Evolutionary conservation across 192 early-diverging fungal species (phyloP).

Genomic region (Haplosporangium gracile): DNA sequence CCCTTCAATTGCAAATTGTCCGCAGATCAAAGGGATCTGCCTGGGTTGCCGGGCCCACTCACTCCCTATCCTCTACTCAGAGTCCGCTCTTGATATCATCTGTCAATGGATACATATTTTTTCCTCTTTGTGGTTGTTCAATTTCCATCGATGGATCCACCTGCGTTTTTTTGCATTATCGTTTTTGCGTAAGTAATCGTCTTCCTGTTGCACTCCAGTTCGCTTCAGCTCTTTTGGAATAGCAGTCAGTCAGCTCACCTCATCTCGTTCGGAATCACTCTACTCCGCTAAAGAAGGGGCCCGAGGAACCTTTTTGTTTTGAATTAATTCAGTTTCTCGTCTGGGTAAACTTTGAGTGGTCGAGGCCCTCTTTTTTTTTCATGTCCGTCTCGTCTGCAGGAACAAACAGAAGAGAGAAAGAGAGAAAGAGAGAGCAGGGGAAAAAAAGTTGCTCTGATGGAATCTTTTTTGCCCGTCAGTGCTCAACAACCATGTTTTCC

Average conservation of each 20-base stretch:
- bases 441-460: background rate
- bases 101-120: background rate
- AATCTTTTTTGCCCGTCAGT: background rate
- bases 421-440: too few relatives aligned
- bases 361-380: background rate
- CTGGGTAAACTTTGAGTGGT: background rate
- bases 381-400: background rate
- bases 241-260: background rate
- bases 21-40: background rate
- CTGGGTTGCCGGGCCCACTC: background rate
- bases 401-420: background rate
- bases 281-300: background rate
- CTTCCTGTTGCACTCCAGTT: background rate
- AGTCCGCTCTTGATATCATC: background rate
- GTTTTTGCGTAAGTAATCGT: background rate
- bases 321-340: background rate
- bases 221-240: background rate
- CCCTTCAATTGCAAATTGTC: background rate
- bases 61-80: background rate
- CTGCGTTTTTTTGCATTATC: background rate
- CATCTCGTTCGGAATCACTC: background rate
- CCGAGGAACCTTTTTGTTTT: constrained; percentile 2
- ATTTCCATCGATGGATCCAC: background rate
- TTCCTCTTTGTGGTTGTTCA: background rate
- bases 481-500: background rate